A percentile compares a stretch with the other conserved stretches of the same genome.
These are phyloP conservation scores for Massarina eburnea DNA, from an alignment of 2,329 filamentous ascomycete genomes.

Conservation along the genomic window DNA sequence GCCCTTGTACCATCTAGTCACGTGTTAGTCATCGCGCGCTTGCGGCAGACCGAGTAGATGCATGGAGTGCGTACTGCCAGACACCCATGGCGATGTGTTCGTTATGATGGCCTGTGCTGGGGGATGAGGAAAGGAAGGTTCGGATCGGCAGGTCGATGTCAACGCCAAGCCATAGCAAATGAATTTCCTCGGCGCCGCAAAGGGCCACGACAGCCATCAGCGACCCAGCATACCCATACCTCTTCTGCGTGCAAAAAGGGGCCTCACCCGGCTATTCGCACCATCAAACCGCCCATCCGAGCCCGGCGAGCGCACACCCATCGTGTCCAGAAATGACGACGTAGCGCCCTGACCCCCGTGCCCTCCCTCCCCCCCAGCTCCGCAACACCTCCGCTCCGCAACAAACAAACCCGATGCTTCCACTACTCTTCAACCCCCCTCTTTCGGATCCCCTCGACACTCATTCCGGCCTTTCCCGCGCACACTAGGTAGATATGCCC, in stretches of 20 bases:
- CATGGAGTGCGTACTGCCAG: slow-evolving; percentile 36
- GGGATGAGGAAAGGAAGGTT: slow-evolving; percentile 1
- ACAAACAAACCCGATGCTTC: not conserved
- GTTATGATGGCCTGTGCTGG: slow-evolving; percentile 3
- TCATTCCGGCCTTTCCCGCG: too few species aligned
- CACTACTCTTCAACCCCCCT: not conserved
- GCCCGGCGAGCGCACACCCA: too few species aligned
- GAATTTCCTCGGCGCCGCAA: not conserved
- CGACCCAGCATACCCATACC: not conserved
- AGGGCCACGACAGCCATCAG: not conserved
- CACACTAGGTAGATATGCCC: slow-evolving; percentile 29
- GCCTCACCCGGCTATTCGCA: not conserved
- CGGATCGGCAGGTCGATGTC: slow-evolving; percentile 7
- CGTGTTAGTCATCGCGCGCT: slow-evolving; percentile 9
- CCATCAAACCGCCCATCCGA: too few species aligned
- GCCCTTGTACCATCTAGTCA: slow-evolving; percentile 61
- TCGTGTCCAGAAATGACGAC: not conserved
- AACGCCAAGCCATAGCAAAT: slow-evolving; percentile 5
- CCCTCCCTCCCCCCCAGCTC: too few species aligned
- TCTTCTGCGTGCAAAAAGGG: not conserved
- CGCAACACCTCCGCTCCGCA: slow-evolving; percentile 5
- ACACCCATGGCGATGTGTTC: slow-evolving; percentile 30
- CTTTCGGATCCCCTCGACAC: not conserved
- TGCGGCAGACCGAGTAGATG: too few species aligned
- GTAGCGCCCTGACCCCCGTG: not conserved